Evolutionary conservation across 768 basidiomycete genomes (phyloP).

Genomic region (Auriscalpium microsporum): DNA sequence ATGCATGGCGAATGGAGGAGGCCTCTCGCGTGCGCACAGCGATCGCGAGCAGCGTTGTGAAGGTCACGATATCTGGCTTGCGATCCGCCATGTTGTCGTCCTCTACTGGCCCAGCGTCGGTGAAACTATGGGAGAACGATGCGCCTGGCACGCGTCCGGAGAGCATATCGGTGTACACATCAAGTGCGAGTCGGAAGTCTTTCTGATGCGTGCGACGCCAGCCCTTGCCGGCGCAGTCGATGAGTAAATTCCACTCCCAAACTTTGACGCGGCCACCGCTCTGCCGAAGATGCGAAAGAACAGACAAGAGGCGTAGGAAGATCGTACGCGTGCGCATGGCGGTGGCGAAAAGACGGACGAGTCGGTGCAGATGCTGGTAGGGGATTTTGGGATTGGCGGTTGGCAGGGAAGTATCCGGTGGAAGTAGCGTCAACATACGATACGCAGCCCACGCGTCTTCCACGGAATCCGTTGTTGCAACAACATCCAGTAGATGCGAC

Average conservation of each 20-base stretch:
- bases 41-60: slow-evolving; percentile 57
- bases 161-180: slow-evolving; percentile 56
- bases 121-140: slow-evolving; percentile 2
- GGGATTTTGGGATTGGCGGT: slow-evolving; percentile 18
- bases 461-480: slow-evolving; percentile 26
- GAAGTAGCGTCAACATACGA: slow-evolving; percentile 22
- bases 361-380: slow-evolving; percentile 44
- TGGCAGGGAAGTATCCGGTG: neutral
- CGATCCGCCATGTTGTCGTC: neutral
- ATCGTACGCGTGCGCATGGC: slow-evolving; percentile 44
- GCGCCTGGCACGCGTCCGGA: slow-evolving; percentile 34
- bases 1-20: slow-evolving; percentile 41
- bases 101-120: neutral
- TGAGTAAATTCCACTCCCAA: slow-evolving; percentile 75
- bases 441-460: slow-evolving; percentile 39
- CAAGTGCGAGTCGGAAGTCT: slow-evolving; percentile 54
- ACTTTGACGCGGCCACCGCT: slow-evolving; percentile 45
- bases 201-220: slow-evolving; percentile 47
- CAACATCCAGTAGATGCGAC: slow-evolving; percentile 21
- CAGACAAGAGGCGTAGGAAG: slow-evolving; percentile 62
- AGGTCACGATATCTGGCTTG: slow-evolving; percentile 59
- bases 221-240: slow-evolving; percentile 57
- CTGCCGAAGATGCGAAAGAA: slow-evolving; percentile 47
- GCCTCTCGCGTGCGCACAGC: slow-evolving; percentile 45
- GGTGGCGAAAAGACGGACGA: slow-evolving; percentile 50